Percentiles rank a stretch among this genome's conserved stretches.
phyloP scores from a whole-genome alignment of 1,284 basidiomycete species.

The Trichosporon sp. region DNA sequence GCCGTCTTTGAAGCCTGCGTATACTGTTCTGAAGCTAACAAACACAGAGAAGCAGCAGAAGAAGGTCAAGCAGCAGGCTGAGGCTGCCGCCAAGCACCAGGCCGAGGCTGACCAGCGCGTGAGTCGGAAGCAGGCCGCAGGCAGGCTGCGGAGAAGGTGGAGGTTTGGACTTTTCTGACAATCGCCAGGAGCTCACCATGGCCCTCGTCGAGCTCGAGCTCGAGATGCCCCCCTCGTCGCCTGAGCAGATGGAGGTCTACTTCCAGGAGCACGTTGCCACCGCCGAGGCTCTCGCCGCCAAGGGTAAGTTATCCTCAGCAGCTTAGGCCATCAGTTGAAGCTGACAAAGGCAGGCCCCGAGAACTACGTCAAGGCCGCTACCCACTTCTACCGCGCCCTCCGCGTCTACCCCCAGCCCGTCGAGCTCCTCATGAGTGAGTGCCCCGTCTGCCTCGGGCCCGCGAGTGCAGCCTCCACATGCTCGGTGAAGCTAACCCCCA shows the following conservation, averaged over 20 bases:
- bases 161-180: constrained; percentile 4
- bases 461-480: neutral
- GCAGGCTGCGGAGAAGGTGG: neutral
- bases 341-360: constrained; percentile 59
- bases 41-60: constrained; percentile 80
- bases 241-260: constrained; percentile 75
- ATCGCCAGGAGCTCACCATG: constrained; percentile 17
- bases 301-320: constrained; percentile 57
- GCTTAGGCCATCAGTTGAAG: neutral
- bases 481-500: constrained; percentile 14
- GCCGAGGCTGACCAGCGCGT: constrained; percentile 19
- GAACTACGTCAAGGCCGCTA: constrained; percentile 72
- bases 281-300: constrained; percentile 76
- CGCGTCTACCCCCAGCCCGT: constrained; percentile 90
- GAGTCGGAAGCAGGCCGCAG: neutral
- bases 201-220: constrained; percentile 31
- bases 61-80: constrained; percentile 58
- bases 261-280: constrained; percentile 85
- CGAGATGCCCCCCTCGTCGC: constrained; percentile 58
- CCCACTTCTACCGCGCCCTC: constrained; percentile 88
- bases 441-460: neutral
- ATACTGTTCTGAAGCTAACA: neutral
- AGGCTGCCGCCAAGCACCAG: constrained; percentile 57
- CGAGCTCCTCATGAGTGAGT: constrained; percentile 71
- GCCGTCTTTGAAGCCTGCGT: neutral